Base-by-base conservation (phyloP, 2,329 filamentous ascomycete species). In the Aspergillus candidus region DNA sequence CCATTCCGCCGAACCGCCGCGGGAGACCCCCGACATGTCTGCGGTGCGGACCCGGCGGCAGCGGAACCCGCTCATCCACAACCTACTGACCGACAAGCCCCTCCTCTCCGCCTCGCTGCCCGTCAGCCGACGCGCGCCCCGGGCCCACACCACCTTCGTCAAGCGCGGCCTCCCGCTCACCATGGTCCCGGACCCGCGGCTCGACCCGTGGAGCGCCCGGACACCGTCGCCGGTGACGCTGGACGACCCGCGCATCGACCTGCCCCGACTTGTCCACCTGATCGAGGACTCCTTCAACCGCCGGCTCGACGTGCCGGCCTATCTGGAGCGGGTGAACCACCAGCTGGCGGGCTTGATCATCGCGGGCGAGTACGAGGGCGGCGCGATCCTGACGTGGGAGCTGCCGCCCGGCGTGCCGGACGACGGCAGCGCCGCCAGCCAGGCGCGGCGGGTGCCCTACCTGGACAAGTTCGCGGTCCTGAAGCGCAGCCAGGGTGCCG, bases 381-480 rank as follows among this genome's bases (percentile, higher is more conserved):
- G 88, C 1, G 93, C 93, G 2, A 85, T 98, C 35, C 72, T 97
- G 14, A 98, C 93, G 0, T 98, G 93, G 93, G 93, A 98, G 69
- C 76, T 76, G 29, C 88, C 90, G 0, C 76, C 72, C 0, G 79
- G 74, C 0, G 68, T 80, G 14, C 68, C 71, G 35, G 76, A 80
- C 40, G 74, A 80, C 41, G 65, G 73, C 58, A 60, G 77, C 65
- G 46, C 77, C 44, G 68, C 72, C 13, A 74, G 75, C 38, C 60
- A 69, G 31, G 75, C 75, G 1, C 78, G 86, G 8, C 78, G 88
- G 53, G 86, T 98, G 0, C 93, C 93, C 0, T 98, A 98, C 62
- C 76, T 98, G 27, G 93, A 98, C 68, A 98, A 98, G 64, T 97
- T 98, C 61, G 93, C 93, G 1, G 93, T 98, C 1, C 74, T 95